phyloP scores from a whole-genome alignment of 176 grass and related monocot species.

The Triticum dicoccoides region DNA sequence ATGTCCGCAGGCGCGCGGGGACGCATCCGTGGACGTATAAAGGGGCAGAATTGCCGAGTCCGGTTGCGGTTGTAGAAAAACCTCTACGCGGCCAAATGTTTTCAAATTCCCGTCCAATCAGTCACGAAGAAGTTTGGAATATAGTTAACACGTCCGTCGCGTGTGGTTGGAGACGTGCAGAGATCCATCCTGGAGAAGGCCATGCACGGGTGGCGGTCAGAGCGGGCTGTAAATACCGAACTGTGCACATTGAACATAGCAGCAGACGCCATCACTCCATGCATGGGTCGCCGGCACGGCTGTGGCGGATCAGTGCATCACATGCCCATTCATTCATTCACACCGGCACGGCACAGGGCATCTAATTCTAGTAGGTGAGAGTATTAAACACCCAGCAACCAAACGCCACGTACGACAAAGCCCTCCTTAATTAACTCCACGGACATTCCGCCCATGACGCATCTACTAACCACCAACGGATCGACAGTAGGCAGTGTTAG shows the following conservation, averaged over 20 bases:
- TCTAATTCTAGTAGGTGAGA: neutral
- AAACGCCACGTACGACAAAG: neutral
- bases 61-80: no score
- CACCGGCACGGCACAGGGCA: neutral
- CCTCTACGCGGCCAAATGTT: no score
- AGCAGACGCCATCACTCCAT: neutral
- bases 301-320: neutral
- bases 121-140: no score
- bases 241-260: neutral
- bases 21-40: no score
- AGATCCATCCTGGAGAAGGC: neutral
- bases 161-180: neutral
- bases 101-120: no score
- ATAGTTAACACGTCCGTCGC: neutral
- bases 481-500: no score
- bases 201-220: neutral
- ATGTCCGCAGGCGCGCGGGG: no score
- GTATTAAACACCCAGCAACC: neutral
- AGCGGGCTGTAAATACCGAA: neutral
- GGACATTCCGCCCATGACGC: no score
- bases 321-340: neutral
- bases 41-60: no score
- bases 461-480: no score
- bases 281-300: neutral
- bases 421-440: no score